Evolutionary conservation across 2,329 filamentous ascomycete genomes (phyloP).

Genomic region (Claviceps sp.): DNA sequence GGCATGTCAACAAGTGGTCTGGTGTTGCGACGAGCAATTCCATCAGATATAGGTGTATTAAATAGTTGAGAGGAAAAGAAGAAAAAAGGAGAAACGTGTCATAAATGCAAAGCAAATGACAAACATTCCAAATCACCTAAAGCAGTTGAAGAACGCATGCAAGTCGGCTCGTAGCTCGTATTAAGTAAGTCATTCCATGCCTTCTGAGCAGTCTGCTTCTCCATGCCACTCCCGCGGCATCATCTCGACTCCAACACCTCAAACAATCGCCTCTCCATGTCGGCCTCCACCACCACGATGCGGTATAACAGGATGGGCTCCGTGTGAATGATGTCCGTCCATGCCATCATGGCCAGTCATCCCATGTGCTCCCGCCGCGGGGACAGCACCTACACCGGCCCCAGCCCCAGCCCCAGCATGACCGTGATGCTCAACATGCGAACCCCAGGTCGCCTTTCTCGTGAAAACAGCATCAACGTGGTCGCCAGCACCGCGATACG

Average conservation of each 20-base stretch:
- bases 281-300: neutral
- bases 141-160: no score
- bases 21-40: no score
- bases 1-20: no score
- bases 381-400: no score
- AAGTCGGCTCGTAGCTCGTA: no score
- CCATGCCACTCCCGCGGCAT: no score
- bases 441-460: constrained; percentile 4
- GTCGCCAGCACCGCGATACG: constrained; percentile 2
- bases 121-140: no score
- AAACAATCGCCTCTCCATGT: constrained; percentile 1
- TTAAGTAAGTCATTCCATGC: no score
- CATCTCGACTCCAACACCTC: neutral
- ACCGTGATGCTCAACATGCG: constrained; percentile 1
- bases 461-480: constrained; percentile 5
- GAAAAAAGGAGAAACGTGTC: neutral
- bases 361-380: neutral
- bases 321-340: neutral
- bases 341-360: neutral
- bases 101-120: no score
- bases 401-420: neutral
- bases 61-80: neutral
- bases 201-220: no score
- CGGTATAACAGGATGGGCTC: neutral
- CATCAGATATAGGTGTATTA: no score